Evolutionary conservation across 2,329 filamentous ascomycete genomes (phyloP).

Genomic region (Calycina marina): DNA sequence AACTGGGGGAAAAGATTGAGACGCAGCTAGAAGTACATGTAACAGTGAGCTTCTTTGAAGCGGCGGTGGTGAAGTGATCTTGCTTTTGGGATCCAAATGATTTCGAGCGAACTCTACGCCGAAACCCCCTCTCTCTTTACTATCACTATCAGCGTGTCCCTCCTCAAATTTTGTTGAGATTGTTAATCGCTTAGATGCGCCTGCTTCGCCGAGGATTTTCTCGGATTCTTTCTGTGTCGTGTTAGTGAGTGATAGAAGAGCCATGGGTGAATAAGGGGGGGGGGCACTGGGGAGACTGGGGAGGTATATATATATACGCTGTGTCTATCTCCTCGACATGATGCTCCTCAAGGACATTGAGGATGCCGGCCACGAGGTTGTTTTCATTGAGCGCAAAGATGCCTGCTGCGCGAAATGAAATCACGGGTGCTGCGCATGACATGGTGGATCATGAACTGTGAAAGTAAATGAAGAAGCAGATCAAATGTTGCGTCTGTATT

Average conservation of each 20-base stretch:
- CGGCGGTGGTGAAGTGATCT: too few species aligned
- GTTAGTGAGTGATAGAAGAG: neutral
- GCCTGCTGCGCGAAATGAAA: constrained; percentile 10
- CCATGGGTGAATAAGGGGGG: too few species aligned
- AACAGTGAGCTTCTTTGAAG: too few species aligned
- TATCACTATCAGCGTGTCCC: too few species aligned
- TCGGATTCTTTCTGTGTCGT: constrained; percentile 13
- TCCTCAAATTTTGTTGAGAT: constrained; percentile 21
- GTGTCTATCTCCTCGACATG: constrained; percentile 15
- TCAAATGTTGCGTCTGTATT: neutral
- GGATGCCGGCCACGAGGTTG: constrained; percentile 2
- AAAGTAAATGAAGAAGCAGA: neutral
- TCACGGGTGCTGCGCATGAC: constrained; percentile 4
- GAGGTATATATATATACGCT: constrained; percentile 13
- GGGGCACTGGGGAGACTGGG: neutral
- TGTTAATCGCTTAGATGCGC: constrained; percentile 12
- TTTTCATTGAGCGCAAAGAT: constrained; percentile 1
- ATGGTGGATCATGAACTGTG: constrained; percentile 1
- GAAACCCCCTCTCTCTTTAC: too few species aligned
- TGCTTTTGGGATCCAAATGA: too few species aligned
- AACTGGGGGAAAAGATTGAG: too few species aligned
- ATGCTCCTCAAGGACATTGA: constrained; percentile 11
- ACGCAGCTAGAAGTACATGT: too few species aligned
- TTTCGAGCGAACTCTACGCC: too few species aligned
- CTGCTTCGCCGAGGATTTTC: constrained; percentile 9